Base-by-base conservation (phyloP, 441 rosid species). In the Populus hybrid region DNA sequence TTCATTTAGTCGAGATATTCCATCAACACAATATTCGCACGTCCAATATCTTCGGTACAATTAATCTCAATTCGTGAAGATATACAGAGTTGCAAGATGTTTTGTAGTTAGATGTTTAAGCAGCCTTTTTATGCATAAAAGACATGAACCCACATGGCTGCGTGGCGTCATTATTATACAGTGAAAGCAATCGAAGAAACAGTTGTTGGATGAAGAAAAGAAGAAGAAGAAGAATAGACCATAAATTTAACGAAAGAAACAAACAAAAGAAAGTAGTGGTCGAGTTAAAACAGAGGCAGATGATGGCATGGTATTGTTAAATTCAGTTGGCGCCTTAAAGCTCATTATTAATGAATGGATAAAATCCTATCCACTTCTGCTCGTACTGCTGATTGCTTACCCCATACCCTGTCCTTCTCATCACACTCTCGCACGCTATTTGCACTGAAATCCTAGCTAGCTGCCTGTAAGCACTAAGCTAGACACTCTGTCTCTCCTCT, bases 301-400 rank as follows among this genome's bases (percentile, higher is more conserved):
- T 50, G 57, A 50, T 4, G 57, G 20, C 20, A 14, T 50, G 57
- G 57, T 14, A 50, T 50, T 50, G 57, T 50, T 50, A 50, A 50
- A 50, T 50, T 50, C 57, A 14, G 57, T 14, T 50, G 57, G 57
- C 57, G 20, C 57, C 20, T 14, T 50, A 14, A 50, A 50, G 57
- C 57, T 50, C 57, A 50, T 50, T 50, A 50, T 24, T 50, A 50
- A 50, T 14, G 57, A 50, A 74, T 76, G 73, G 75, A 80, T 73
- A 73, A 79, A 73, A 79, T 73, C 75, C 79, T 84, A 81, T 85
- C 91, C 89, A 82, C 84, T 78, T 73, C 76, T 32, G 32, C 16
- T 78, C 10, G 77, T 36, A 2, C 69, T 75, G 67, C 57, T 50
- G 57, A 50, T 50, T 50, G 57, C 57, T 50, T 50, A 50, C 57